These are phyloP conservation scores for Tricholomella constricta DNA, from an alignment of 768 basidiomycete genomes.

Conservation along the genomic window DNA sequence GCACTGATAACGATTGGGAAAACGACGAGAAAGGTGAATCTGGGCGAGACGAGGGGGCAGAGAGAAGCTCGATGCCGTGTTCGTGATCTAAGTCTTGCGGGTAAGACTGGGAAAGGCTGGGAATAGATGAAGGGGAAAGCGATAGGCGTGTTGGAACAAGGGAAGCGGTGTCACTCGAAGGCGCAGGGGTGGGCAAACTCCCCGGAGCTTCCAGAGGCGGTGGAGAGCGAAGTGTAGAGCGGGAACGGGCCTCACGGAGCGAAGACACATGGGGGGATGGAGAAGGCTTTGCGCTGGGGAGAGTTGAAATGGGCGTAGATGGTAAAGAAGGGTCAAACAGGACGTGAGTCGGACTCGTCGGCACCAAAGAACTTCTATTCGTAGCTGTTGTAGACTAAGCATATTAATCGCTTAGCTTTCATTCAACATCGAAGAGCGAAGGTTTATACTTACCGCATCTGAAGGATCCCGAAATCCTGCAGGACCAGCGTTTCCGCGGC, in stretches of 20 bases:
- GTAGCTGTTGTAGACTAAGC: conserved; percentile 40
- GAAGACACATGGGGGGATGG: conserved; percentile 22
- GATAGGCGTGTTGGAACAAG: conserved; percentile 10
- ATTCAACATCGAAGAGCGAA: neutral
- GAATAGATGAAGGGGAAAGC: conserved; percentile 28
- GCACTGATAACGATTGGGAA: conserved; percentile 17
- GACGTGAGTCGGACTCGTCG: conserved; percentile 51
- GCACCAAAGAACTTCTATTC: conserved; percentile 43
- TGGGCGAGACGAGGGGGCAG: conserved; percentile 44
- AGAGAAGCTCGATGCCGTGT: conserved; percentile 44
- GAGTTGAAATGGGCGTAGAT: conserved; percentile 26
- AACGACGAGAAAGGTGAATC: conserved; percentile 40
- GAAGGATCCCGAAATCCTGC: conserved; percentile 30
- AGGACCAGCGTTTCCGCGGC: conserved; percentile 26
- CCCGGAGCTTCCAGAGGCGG: conserved; percentile 8
- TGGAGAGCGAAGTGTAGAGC: conserved; percentile 20
- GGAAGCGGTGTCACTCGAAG: conserved; percentile 12
- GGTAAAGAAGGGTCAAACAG: conserved; percentile 38
- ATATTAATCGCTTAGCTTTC: conserved; percentile 1
- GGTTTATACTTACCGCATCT: conserved; percentile 46
- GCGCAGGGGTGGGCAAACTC: conserved; percentile 13
- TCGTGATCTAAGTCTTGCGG: conserved; percentile 46
- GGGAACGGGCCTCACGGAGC: conserved; percentile 14
- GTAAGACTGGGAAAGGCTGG: conserved; percentile 45
- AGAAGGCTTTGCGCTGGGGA: conserved; percentile 25